Evolutionary conservation across 495 filamentous ascomycete genomes (phyloP), one percentile per base, ranked within the genome.

Genomic region (Cryomyces minteri): DNA sequence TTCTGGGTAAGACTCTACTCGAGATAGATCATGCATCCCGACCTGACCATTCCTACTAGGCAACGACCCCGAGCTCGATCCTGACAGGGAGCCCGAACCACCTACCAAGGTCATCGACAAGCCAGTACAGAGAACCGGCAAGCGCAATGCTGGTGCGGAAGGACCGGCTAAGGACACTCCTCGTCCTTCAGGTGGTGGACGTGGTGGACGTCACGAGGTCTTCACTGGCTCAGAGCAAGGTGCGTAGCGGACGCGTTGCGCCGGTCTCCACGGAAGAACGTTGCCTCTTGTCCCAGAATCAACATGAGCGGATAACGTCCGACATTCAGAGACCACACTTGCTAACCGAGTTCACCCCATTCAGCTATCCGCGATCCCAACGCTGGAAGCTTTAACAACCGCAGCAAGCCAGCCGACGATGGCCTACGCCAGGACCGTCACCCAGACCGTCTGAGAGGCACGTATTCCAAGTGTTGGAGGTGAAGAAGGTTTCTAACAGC

Each of bases 281-380:
- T 25, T 25, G 18, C 18, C 18, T 25, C 18, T 2, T 25, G 18
- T 25, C 18, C 18, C 18, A 25, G 2, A 25, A 25, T 25, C 18
- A 25, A 25, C 18, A 25, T 25, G 18, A 25, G 18, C 18, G 2
- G 18, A 25, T 25, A 2, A 25, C 2, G 18, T 25, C 18, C 18
- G 18, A 25, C 18, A 44, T 31, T 40, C 10, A 6, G 33, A 18
- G 48, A 47, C 12, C 4, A 29, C 39, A 46, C 42, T 50, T 54
- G 46, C 54, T 41, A 28, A 41, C 37, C 14, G n/a, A 44, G 38
- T 38, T 25, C 18, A 25, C 18, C 18, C 18, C 2, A 2, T 58
- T 28, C 55, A 95, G 88, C 84, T 62, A 92, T 83, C 78, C 85
- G 82, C 62, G 87, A 95, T 67, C 83, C 84, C 60, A 77, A 79